phyloP scores from a whole-genome alignment of 768 basidiomycete genomes.

The Lentinula sp. region DNA sequence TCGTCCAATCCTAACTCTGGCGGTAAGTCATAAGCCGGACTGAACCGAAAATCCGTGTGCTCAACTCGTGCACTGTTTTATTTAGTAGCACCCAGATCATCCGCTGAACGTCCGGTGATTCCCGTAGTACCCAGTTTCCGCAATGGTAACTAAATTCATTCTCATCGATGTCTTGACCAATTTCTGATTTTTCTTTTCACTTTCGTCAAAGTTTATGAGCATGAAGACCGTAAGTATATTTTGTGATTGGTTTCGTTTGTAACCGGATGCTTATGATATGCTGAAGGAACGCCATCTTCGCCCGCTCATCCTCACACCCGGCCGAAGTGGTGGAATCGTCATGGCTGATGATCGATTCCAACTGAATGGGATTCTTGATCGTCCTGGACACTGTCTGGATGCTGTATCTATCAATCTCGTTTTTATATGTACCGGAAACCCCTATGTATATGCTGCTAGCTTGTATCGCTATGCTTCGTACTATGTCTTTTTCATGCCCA shows the following conservation, averaged over 20 bases:
- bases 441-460: no score
- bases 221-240: background rate
- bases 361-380: no score
- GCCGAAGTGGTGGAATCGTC: no score
- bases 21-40: no score
- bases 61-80: background rate
- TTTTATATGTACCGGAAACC: no score
- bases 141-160: background rate
- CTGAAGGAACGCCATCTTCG: background rate
- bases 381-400: no score
- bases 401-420: no score
- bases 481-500: no score
- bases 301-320: background rate
- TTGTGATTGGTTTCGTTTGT: background rate
- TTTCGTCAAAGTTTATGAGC: background rate
- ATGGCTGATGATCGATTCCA: no score
- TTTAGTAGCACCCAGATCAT: background rate
- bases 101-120: background rate
- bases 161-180: no score
- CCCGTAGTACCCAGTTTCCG: background rate
- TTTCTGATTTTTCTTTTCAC: background rate
- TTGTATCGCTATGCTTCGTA: no score
- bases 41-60: background rate
- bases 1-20: background rate
- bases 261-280: background rate